Base-by-base conservation (phyloP, 1,284 basidiomycete genomes). In the Ganoderma lucidum region DNA sequence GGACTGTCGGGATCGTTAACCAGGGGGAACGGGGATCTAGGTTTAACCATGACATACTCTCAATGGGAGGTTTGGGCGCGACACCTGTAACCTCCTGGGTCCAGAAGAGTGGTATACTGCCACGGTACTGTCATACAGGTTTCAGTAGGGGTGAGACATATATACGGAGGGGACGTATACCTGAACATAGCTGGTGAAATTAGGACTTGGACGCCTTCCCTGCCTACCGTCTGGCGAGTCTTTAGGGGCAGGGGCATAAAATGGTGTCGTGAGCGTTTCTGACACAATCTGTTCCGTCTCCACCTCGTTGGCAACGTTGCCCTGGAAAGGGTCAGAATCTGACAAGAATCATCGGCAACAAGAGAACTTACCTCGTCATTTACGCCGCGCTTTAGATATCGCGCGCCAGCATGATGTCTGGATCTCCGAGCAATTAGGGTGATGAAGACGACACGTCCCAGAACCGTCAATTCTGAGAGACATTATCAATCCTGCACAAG, bases 281-380 rank as follows among this genome's bases (percentile, higher is more conserved):
- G 93, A 96, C 0, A 99, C 97, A 64, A 99, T 98, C 78, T 99
- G 98, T 78, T 99, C 98, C 0, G 97, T 99, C 81, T 99, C 98
- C 2, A 99, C 98, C 81, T 99, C 98, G 77, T 99, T 99, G 1
- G 97, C 98, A 1, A 99, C 98, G 78, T 98, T 95, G 2, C 98
- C 98, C 94, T 97, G 75, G 4, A 2, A 9, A 10, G 6, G 2
- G 12, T 66, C 28, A 72, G 65, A 15, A 44, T 14, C 28, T 35
- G 44, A 53, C 8, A 66, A 73, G 6, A 6, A 12, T 62, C 6
- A 2, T 3, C 44, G 9, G 10, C 14, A 64, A 28, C 2, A 19
- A 48, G 65, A 75, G 9, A 0, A 14, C 44, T 41, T 64, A 94
- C 94, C 84, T 96, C 90, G 74, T 97, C 94, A 76, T 98, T 97